These are phyloP conservation scores for Puccinia novopanici DNA, from an alignment of 1,284 basidiomycete genomes.

Conservation along the genomic window DNA sequence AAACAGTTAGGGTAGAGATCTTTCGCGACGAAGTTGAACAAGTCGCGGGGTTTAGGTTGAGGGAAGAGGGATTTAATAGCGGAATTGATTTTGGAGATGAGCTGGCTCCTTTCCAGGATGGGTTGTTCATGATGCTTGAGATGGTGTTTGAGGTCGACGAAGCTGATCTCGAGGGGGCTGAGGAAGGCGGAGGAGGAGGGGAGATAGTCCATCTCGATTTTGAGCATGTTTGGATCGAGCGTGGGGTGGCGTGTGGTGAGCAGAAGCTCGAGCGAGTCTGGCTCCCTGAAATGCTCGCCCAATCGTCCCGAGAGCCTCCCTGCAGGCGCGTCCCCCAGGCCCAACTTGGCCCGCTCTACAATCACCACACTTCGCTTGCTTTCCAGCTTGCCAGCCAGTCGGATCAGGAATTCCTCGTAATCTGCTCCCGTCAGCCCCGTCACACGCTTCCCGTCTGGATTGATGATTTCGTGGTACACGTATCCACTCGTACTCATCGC, in stretches of 20 bases:
- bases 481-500: slow-evolving; percentile 8
- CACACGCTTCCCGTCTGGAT: slow-evolving; percentile 1
- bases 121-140: background rate
- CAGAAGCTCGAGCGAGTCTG: background rate
- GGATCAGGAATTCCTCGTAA: slow-evolving; percentile 6
- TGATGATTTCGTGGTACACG: slow-evolving; percentile 11
- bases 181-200: background rate
- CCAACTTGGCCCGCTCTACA: background rate
- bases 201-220: background rate
- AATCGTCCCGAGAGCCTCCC: background rate
- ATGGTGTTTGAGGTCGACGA: slow-evolving; percentile 2
- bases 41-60: background rate
- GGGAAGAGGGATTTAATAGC: background rate
- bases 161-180: slow-evolving; percentile 3
- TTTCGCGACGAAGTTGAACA: slow-evolving; percentile 1
- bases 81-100: background rate
- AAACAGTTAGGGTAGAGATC: background rate
- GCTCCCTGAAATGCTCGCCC: background rate
- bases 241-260: background rate
- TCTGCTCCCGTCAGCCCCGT: background rate
- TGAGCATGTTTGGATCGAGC: background rate
- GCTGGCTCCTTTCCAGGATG: background rate
- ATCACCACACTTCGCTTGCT: background rate
- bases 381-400: background rate
- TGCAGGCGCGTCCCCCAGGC: background rate